Base-by-base conservation (phyloP, 495 filamentous ascomycete genomes). In the Trichoderma virens region DNA sequence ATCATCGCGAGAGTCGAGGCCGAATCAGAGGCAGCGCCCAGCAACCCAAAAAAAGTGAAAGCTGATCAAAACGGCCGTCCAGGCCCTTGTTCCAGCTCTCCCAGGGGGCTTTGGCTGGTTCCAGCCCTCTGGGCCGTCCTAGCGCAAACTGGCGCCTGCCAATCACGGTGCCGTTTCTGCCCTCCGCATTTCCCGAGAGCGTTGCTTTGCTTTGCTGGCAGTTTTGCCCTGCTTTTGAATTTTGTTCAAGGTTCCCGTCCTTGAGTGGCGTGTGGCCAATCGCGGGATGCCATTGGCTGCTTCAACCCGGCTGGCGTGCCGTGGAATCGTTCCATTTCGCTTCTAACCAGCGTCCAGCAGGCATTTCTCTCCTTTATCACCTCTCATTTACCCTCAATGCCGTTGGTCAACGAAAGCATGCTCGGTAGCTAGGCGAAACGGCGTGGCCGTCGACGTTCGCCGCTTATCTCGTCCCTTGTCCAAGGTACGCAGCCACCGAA, bases 41-140 rank as follows among this genome's bases (percentile, higher is more conserved):
- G 32, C 32, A 35, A 35, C 35, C 5, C 13, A n/a, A 7, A 45
- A 35, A 35, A 35, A 35, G 32, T 35, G 32, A 35, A 35, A 35
- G 32, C 32, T 35, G 32, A 35, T 11, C 5, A 35, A 4, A 35
- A 35, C n/a, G n/a, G n/a, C n/a, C n/a, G 2, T 51, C 16, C 45
- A 51, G 45, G 45, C 45, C 45, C 45, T 51, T 16, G n/a, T n/a
- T n/a, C 18, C 3, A 5, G 11, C 18, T 45, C 34, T 11, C 18
- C 45, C 45, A 51, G 45, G n/a, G n/a, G n/a, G n/a, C n/a, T n/a
- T n/a, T n/a, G n/a, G n/a, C n/a, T n/a, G 51, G 51, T 56, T 30
- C 51, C 51, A 56, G 51, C 51, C 51, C 7, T 56, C 27, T 56
- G 51, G 51, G 51, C 51, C 51, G 51, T 56, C 51, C 51, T 56